Evolutionary conservation across 2,329 filamentous ascomycete species (phyloP), one percentile per base, ranked within the genome.

Genomic region (Diaporthe aspalathi): DNA sequence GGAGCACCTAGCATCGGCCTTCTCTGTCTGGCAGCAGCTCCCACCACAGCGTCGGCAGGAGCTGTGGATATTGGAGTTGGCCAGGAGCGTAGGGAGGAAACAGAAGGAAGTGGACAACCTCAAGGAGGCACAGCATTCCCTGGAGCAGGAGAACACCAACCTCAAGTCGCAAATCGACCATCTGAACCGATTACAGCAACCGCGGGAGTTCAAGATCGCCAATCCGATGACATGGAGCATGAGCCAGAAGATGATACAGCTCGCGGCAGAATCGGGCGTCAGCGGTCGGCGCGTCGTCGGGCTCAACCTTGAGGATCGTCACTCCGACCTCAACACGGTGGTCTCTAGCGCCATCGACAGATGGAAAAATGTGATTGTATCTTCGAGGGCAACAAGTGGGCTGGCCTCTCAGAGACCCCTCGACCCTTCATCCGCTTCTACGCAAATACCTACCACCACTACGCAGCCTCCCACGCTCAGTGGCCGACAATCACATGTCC

Each of bases 1-100:
- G 50, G 87, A 92, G 71, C 95, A 98, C 79, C 80, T 97, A 7
- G 88, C 92, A n/a, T 89, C 91, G 17, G 91, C 93, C 0, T 97
- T 91, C 79, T 86, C 88, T 8, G 91, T 93, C 52, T 98, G 95
- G 95, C 89, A 89, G 66, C 84, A 84, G 1, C 84, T 96, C 32
- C 81, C 90, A 0, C 74, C 80, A 2, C 86, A 88, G 45, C 85
- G 88, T 27, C 86, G 88, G 67, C 84, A 84, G 32, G 88, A 91
- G 74, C 83, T 91, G 8, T 92, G 90, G 90, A 81, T 85, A 6
- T 78, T 92, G 45, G 89, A 91, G 77, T 80, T 92, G 49, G 90
- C 90, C 0, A 83, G 90, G n/a, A 84, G 85, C 38, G 83, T 91
- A 1, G 88, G 88, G 7, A 81, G 85, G 70, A 89, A 87, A 74